Evolutionary conservation across 228 moss, liverwort and hornwort genomes (phyloP).

Genomic region (Sphagnum magellanicum): DNA sequence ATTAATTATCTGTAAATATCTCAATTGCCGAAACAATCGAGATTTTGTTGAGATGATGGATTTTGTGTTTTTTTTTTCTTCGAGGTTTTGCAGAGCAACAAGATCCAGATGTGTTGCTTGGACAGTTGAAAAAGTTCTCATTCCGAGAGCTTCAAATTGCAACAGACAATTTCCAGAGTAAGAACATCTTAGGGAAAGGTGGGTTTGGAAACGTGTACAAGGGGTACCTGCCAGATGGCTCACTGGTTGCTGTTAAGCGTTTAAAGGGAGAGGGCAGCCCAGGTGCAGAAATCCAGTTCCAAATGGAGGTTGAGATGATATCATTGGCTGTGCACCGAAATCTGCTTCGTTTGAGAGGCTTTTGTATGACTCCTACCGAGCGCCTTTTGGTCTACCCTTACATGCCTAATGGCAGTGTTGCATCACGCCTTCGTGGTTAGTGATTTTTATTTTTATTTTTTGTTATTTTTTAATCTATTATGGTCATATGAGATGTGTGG

Average conservation of each 20-base stretch:
- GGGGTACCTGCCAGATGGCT: conserved; percentile 30
- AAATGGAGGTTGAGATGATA: conserved; percentile 49
- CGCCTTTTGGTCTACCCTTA: conserved; percentile 38
- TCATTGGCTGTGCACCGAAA: conserved; percentile 37
- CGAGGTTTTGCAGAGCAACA: conserved; percentile 20
- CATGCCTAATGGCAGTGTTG: conserved; percentile 44
- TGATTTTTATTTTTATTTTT: background rate
- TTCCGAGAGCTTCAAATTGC: conserved; percentile 37
- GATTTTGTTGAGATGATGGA: no score
- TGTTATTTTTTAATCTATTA: background rate
- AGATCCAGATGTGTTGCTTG: conserved; percentile 18
- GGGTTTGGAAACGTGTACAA: conserved; percentile 44
- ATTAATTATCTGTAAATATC: no score
- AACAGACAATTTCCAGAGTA: conserved; percentile 30
- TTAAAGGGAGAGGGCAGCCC: conserved; percentile 28
- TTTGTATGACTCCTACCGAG: conserved; percentile 46
- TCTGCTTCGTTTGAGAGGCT: conserved; percentile 27
- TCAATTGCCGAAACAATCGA: no score
- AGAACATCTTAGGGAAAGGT: conserved; percentile 33
- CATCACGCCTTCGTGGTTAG: conserved; percentile 31
- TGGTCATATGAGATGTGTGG: background rate
- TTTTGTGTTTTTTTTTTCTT: background rate
- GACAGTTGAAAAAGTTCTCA: conserved; percentile 36
- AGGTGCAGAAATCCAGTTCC: conserved; percentile 39
- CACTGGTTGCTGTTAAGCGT: conserved; percentile 34